phyloP scores from a whole-genome alignment of 129 eudicot species.

The Chrysanthemum lavandulifolium region DNA sequence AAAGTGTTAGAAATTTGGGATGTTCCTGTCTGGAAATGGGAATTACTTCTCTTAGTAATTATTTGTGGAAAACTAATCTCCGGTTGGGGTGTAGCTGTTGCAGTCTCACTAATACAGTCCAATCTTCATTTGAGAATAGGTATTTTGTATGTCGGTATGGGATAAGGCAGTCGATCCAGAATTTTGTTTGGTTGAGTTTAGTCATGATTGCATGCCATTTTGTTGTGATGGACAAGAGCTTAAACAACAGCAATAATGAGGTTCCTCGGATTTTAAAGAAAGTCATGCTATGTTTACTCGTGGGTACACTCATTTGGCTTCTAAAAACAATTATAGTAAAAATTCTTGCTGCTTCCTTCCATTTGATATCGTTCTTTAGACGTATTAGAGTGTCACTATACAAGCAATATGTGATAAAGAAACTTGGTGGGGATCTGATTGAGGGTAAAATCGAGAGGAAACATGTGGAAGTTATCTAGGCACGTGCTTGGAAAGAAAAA shows the following conservation, averaged over 20 bases:
- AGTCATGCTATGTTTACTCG: slow-evolving; percentile 12
- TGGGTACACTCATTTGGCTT: slow-evolving; percentile 16
- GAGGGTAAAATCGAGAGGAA: slow-evolving; percentile 17
- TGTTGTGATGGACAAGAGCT: neutral
- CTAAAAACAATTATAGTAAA: slow-evolving; percentile 23
- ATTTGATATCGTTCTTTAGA: slow-evolving; percentile 17
- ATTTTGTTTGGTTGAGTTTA: slow-evolving; percentile 16
- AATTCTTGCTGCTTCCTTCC: slow-evolving; percentile 17
- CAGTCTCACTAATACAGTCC: neutral
- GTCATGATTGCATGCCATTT: slow-evolving; percentile 11
- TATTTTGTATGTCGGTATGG: slow-evolving; percentile 18
- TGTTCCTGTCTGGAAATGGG: slow-evolving; percentile 18
- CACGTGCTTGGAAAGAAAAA: slow-evolving; percentile 2
- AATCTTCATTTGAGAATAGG: slow-evolving; percentile 13
- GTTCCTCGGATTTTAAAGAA: neutral
- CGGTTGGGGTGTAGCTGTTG: neutral
- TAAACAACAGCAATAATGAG: too few species aligned
- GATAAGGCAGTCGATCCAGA: slow-evolving; percentile 8
- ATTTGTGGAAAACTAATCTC: slow-evolving; percentile 14
- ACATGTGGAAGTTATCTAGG: slow-evolving; percentile 1
- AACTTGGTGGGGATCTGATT: slow-evolving; percentile 18
- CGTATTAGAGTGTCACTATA: slow-evolving; percentile 22
- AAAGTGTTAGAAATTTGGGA: slow-evolving; percentile 2
- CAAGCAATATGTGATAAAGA: slow-evolving; percentile 24
- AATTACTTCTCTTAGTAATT: slow-evolving; percentile 1